Conservation (phyloP, 1,284 basidiomycete species). For the Vanrija sp. region DNA sequence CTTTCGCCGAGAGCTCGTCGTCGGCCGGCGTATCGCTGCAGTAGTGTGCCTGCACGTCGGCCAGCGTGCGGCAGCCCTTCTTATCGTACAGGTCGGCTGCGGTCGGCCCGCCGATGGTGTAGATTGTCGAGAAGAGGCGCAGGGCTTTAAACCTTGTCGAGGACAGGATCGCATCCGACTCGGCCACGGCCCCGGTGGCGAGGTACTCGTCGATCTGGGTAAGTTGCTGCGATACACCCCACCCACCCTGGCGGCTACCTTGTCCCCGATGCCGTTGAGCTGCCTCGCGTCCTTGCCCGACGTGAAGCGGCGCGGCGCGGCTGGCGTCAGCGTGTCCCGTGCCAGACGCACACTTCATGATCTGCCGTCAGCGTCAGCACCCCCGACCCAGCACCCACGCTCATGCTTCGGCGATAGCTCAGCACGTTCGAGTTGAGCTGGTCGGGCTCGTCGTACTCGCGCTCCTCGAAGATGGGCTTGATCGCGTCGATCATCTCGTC, state of each 20-base stretch:
- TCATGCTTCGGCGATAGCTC: slow-evolving; percentile 46
- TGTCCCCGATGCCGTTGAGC: slow-evolving; percentile 43
- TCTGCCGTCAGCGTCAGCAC: slow-evolving; percentile 14
- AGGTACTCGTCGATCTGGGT: slow-evolving; percentile 47
- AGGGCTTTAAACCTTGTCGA: slow-evolving; percentile 36
- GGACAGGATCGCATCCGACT: slow-evolving; percentile 32
- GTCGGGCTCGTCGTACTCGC: slow-evolving; percentile 43
- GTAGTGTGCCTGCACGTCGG: slow-evolving; percentile 40
- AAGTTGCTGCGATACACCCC: neutral
- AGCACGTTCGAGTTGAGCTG: slow-evolving; percentile 48
- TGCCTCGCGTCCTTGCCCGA: slow-evolving; percentile 43
- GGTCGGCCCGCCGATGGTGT: slow-evolving; percentile 40
- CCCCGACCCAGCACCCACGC: slow-evolving; percentile 21
- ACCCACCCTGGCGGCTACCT: slow-evolving; percentile 42
- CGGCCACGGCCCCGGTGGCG: slow-evolving; percentile 32
- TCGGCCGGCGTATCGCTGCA: slow-evolving; percentile 7
- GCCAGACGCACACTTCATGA: slow-evolving; percentile 32
- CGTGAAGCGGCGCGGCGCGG: slow-evolving; percentile 38
- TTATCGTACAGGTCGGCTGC: slow-evolving; percentile 41
- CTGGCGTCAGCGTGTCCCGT: slow-evolving; percentile 12
- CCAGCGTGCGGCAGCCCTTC: slow-evolving; percentile 38
- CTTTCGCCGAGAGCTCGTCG: slow-evolving; percentile 9
- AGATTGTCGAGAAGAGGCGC: slow-evolving; percentile 39
- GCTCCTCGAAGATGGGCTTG: slow-evolving; percentile 43
- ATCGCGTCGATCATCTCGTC: slow-evolving; percentile 44